Evolutionary conservation across 208 protist genomes (phyloP).

Genomic region (Porcisia hertigi): DNA sequence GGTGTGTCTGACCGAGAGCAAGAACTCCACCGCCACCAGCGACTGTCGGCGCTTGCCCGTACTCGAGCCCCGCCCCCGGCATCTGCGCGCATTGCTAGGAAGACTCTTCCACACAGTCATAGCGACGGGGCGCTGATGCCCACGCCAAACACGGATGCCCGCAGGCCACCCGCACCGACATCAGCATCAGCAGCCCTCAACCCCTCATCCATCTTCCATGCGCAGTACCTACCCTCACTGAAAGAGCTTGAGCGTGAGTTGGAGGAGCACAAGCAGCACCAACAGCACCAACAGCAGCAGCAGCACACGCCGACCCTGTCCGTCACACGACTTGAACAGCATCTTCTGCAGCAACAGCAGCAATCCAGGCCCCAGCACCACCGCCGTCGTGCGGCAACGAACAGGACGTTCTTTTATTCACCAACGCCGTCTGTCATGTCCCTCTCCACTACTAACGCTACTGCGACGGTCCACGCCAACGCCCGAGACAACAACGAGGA

Average conservation of each 20-base stretch:
- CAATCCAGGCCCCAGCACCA: slow-evolving; percentile 3
- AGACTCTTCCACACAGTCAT: neutral
- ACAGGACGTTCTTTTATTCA: slow-evolving; percentile 29
- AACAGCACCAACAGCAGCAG: slow-evolving; percentile 25
- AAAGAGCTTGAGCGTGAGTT: slow-evolving; percentile 37
- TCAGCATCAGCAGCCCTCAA: neutral
- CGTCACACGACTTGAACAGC: slow-evolving; percentile 26
- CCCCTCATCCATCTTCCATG: slow-evolving; percentile 29
- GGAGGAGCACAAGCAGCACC: slow-evolving; percentile 22
- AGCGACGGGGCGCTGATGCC: slow-evolving; percentile 1
- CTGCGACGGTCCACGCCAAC: slow-evolving; percentile 4
- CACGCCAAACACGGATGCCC: neutral
- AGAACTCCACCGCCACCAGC: slow-evolving; percentile 17
- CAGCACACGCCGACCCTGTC: slow-evolving; percentile 11
- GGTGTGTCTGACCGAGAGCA: neutral
- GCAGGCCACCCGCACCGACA: neutral
- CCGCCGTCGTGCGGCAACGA: slow-evolving; percentile 17
- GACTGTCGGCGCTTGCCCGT: neutral
- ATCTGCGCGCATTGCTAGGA: neutral
- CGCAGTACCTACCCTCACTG: slow-evolving; percentile 36
- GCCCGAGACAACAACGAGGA: neutral
- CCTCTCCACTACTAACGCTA: slow-evolving; percentile 11
- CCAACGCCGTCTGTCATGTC: slow-evolving; percentile 21
- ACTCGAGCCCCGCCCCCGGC: neutral
- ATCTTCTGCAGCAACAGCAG: slow-evolving; percentile 24